Evolutionary conservation across 2,329 filamentous ascomycete species (phyloP).

Genomic region (Chrysosporium keratinophilum): DNA sequence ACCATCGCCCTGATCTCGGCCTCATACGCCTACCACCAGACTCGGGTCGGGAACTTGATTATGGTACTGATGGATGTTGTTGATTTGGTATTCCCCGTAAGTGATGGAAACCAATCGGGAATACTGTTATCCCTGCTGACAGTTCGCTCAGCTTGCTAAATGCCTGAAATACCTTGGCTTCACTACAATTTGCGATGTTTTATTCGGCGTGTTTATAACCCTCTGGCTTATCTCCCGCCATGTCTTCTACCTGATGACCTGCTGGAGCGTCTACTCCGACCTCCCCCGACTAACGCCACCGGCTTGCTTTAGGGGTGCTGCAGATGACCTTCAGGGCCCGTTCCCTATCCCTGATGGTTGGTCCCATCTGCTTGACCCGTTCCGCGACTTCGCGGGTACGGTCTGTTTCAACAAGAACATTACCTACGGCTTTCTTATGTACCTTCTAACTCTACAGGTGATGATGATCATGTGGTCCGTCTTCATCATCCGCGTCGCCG

Average conservation of each 20-base stretch:
- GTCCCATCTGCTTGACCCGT: constrained; percentile 60
- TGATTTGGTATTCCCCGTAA: constrained; percentile 74
- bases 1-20: constrained; percentile 46
- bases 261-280: constrained; percentile 67
- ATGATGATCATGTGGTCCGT: constrained; percentile 78
- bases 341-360: constrained; percentile 36
- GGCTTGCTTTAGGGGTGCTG: constrained; percentile 58
- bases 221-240: constrained; percentile 77
- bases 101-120: constrained; percentile 26
- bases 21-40: neutral
- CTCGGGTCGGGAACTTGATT: constrained; percentile 68
- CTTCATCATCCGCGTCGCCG: constrained; percentile 73
- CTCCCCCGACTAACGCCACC: constrained; percentile 51
- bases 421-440: constrained; percentile 62
- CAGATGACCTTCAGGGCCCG: constrained; percentile 19
- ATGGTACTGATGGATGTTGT: constrained; percentile 87
- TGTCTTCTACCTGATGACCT: constrained; percentile 63
- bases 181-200: constrained; percentile 63
- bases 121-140: neutral
- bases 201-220: constrained; percentile 75
- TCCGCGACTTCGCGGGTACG: constrained; percentile 58
- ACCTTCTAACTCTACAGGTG: constrained; percentile 65
- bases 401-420: constrained; percentile 70
- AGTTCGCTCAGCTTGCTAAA: constrained; percentile 60
- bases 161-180: constrained; percentile 80